Percentiles rank a stretch among this genome's conserved stretches.
Conservation (phyloP, 1,139 yeast genomes). For the Scheffersomyces parashehatae region DNA sequence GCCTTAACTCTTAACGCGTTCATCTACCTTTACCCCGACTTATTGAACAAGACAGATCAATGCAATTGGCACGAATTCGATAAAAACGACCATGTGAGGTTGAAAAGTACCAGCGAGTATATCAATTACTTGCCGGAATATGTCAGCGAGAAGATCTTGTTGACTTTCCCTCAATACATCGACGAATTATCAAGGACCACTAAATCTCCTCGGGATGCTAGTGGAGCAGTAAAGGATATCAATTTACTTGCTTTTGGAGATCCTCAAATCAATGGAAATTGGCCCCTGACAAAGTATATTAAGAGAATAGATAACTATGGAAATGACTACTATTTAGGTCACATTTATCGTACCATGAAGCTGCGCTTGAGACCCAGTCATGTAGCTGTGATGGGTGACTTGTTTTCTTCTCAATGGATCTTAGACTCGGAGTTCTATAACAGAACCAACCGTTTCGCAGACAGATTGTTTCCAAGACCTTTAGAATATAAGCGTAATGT, state of each 20-base stretch:
- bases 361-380: slow-evolving; percentile 67
- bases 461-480: slow-evolving; percentile 61
- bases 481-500: slow-evolving; percentile 49
- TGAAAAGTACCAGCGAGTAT: slow-evolving; percentile 14
- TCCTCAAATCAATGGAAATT: slow-evolving; percentile 91
- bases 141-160: slow-evolving; percentile 15
- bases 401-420: slow-evolving; percentile 96
- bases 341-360: slow-evolving; percentile 69
- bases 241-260: slow-evolving; percentile 85
- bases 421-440: slow-evolving; percentile 79
- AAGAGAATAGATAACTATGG: slow-evolving; percentile 82
- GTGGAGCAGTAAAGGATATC: slow-evolving; percentile 43
- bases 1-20: slow-evolving; percentile 55
- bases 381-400: slow-evolving; percentile 89
- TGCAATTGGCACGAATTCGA: slow-evolving; percentile 60
- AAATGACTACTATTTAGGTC: slow-evolving; percentile 85
- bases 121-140: slow-evolving; percentile 22
- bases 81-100: slow-evolving; percentile 4
- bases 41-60: slow-evolving; percentile 41
- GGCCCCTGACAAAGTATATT: slow-evolving; percentile 69
- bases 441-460: slow-evolving; percentile 71
- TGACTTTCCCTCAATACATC: slow-evolving; percentile 33
- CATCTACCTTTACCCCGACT: slow-evolving; percentile 74
- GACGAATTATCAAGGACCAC: slow-evolving; percentile 7
- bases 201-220: slow-evolving; percentile 8